Evolutionary conservation across 345 rosid genomes (phyloP), one percentile per base, ranked within the genome.

Genomic region (Lepidium africanum): DNA sequence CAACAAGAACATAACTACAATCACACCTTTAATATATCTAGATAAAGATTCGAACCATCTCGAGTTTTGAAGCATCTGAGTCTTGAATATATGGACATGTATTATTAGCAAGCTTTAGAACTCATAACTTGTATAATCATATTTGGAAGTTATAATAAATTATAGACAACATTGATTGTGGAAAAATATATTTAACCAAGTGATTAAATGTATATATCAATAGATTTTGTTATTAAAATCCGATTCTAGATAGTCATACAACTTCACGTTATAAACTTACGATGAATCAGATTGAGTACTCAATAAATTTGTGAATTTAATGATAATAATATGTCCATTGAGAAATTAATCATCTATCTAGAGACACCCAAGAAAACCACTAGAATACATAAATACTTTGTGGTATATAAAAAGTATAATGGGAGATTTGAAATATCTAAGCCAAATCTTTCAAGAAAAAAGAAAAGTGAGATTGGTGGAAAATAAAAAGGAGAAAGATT

Each of bases 391-490:
- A 36, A 15, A 59, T 66, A 66, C 35, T 66, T 66, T 66, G 56
- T 59, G 43, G 59, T 57, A 17, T 67, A 66, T 23, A 51, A 59
- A 66, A 59, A 51, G 72, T 59, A 66, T 67, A 56, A 43, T 25
- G 63, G 4, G 60, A 66, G 73, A 74, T 74, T 60, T 67, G 63
- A 74, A 60, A 52, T 47, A 74, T 67, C 62, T 59, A 67, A 53
- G 52, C 68, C 72, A 74, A 74, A 59, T 74, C 69, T 59, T 68
- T 57, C 47, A 67, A 45, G 54, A 51, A 74, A 25, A 74, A 16
- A 37, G 25, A 67, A 73, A 60, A 39, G 64, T 67, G 64, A 53
- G 36, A 53, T 37, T 56, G 74, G 78, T 74, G 63, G 73, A 59
- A 66, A 74, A 48, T 36, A 4, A 58, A 49, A 74, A 61, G 73